These are phyloP conservation scores for Diaporthe vexans DNA, from an alignment of 2,329 filamentous ascomycete genomes.

Conservation along the genomic window DNA sequence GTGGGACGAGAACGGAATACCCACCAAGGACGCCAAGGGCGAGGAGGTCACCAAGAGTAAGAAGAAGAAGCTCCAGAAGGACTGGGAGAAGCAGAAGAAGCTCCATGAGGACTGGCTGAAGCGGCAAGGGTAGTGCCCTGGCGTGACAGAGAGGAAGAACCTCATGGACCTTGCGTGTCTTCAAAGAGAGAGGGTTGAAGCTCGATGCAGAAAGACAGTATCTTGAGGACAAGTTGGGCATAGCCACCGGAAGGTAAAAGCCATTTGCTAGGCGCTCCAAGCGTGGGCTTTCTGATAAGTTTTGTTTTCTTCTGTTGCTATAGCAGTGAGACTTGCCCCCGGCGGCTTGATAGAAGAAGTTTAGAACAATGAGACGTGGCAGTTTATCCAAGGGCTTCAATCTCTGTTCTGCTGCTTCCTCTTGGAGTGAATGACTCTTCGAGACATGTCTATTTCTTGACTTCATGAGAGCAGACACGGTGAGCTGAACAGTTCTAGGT, in stretches of 20 bases:
- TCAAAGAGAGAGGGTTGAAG: too few relatives aligned
- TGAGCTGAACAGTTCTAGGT: neutral
- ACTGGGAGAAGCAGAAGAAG: conserved; percentile 81
- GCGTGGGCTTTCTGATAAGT: neutral
- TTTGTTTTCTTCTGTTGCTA: neutral
- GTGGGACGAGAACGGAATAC: conserved; percentile 77
- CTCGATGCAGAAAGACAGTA: neutral
- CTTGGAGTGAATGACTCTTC: neutral
- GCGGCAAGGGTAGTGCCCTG: conserved; percentile 26
- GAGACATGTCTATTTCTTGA: neutral
- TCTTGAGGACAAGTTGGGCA: neutral
- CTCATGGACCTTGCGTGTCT: neutral
- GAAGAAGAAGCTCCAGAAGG: conserved; percentile 77
- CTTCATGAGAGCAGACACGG: neutral
- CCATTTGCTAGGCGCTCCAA: conserved; percentile 9
- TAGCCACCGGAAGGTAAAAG: neutral
- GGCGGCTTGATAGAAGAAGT: neutral
- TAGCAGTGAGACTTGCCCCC: neutral
- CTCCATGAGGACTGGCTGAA: conserved; percentile 67
- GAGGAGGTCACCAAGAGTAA: conserved; percentile 75
- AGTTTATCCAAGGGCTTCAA: neutral
- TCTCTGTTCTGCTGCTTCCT: neutral
- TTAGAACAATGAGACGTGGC: neutral
- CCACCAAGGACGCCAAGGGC: conserved; percentile 71
- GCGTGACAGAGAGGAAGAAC: neutral